Conservation (phyloP, 345 rosid genomes). For the Streptanthus diversifolius region DNA sequence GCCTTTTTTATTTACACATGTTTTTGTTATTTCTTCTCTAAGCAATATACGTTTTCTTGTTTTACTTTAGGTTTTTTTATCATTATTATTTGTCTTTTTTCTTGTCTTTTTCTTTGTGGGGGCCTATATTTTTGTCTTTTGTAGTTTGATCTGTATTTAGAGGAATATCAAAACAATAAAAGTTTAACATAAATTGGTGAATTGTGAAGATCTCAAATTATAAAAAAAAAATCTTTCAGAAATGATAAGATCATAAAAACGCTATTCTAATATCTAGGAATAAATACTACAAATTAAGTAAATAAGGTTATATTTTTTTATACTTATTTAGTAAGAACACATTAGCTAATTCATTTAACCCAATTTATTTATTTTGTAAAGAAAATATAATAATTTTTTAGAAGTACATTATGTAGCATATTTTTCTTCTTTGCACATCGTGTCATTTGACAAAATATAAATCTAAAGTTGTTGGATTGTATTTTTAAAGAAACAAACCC, state of each 20-base stretch:
- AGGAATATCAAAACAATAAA: background rate
- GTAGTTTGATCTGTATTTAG: background rate
- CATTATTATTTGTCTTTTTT: constrained; percentile 8
- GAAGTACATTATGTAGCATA: background rate
- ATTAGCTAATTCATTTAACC: background rate
- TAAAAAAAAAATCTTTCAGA: background rate
- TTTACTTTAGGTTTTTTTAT: constrained; percentile 19
- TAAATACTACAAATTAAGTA: background rate
- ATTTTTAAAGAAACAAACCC: background rate
- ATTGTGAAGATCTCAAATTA: background rate
- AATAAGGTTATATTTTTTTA: no score
- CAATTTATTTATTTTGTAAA: background rate
- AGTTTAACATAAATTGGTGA: constrained; percentile 1
- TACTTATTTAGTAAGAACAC: background rate
- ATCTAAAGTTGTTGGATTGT: constrained; percentile 1
- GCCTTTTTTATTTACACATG: background rate
- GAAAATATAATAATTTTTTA: background rate
- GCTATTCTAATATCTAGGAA: background rate
- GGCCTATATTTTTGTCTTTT: constrained; percentile 1
- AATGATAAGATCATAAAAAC: background rate
- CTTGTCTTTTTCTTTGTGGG: constrained; percentile 1
- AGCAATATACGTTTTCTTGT: constrained; percentile 19
- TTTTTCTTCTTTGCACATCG: background rate
- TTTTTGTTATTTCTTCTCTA: constrained; percentile 6
- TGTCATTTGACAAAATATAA: background rate